Evolutionary conservation across 805 yeast genomes (phyloP), one percentile per base, ranked within the genome.

Genomic region (Saturnispora serradocipensis): DNA sequence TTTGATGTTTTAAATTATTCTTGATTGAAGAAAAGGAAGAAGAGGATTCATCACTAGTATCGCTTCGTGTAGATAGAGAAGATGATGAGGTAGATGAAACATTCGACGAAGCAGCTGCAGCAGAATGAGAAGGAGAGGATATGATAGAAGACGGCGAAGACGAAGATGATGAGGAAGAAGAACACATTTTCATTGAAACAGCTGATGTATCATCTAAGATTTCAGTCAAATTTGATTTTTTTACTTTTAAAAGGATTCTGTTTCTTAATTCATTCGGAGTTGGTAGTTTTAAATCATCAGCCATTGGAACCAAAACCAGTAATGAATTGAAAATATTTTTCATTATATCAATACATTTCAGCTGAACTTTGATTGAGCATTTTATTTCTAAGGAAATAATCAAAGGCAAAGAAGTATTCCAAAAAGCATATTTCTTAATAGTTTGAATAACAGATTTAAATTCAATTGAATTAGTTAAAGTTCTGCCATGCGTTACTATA

Each of bases 401-500:
- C 39, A 93, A 71, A 0, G 99, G 99, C 51, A 75, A 84, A 1
- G 93, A 90, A 0, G 97, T 78, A 0, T 89, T 73, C n/a, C 87
- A 81, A 63, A 95, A 93, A 0, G 96, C 95, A 65, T 88, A 88
- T 64, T 88, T 87, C 58, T 83, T 76, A 10, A 95, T 80, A 0
- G 88, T 79, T 38, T 76, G 78, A 3, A 88, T 66, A 2, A 89
- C 97, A 56, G 82, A 82, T 10, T 71, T 64, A 30, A 91, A 75
- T 2, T 81, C 77, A 10, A 91, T 78, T 1, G 91, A 78, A 0
- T 83, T 74, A 0, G 98, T 88, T 55, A 93, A 78, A 0, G 96
- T 80, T 46, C 84, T 70, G 0, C 99, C 99, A 66, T 93, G 99
- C 28, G 86, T 84, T 0, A 93, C 97, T 0, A 87, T 78, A 0